Base-by-base conservation (phyloP, 2,329 filamentous ascomycete species). In the Penicillium sumatraense region DNA sequence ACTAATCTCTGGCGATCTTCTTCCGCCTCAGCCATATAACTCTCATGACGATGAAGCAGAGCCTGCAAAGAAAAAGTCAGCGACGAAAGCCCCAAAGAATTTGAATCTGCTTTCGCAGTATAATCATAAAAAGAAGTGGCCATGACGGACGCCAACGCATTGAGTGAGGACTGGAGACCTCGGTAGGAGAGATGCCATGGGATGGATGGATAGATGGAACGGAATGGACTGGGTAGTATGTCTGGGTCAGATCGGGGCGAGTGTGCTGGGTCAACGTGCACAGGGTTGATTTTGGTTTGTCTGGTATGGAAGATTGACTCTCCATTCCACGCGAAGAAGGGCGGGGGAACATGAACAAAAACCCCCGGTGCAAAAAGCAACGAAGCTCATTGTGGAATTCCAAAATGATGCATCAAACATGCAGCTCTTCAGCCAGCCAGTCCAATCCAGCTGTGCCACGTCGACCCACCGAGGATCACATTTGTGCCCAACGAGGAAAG, bases 11-110 rank as follows among this genome's bases (percentile, higher is more conserved):
- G 79, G 57, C 93, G 89, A 72, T 97, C 92, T 65, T 87, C 86
- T 79, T 96, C 92, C 56, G 93, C 91, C 73, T 96, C 91, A 64
- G 88, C 88, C 83, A 97, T 93, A 76, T 96, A 97, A 56, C 90
- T 87, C 80, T 98, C 93, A 83, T 99, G 93, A 67, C 93, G 89
- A 61, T 89, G 86, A 38, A 99, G 86, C 53, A 99, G 83, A 57
- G 92, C 92, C 95, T 98, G 87, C 56, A 89, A 75, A 51, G 83
- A 79, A 76, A 86, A 89, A 50, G 86, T 96, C 77, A 96, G 89
- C 78, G 82, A 83, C 63, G 81, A 79, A 18, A 63, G 58, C 14
- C 40, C 40, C 23, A 40, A 21, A 31, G 51, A 62, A 26, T 60
- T 53, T 57, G 49, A 56, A 26, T 51, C 61, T 56, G 60, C 58